A percentile compares a stretch with the other conserved stretches of the same genome.
These are phyloP conservation scores for Exophiala xenobiotica DNA, from an alignment of 2,329 filamentous ascomycete genomes.

Conservation along the genomic window DNA sequence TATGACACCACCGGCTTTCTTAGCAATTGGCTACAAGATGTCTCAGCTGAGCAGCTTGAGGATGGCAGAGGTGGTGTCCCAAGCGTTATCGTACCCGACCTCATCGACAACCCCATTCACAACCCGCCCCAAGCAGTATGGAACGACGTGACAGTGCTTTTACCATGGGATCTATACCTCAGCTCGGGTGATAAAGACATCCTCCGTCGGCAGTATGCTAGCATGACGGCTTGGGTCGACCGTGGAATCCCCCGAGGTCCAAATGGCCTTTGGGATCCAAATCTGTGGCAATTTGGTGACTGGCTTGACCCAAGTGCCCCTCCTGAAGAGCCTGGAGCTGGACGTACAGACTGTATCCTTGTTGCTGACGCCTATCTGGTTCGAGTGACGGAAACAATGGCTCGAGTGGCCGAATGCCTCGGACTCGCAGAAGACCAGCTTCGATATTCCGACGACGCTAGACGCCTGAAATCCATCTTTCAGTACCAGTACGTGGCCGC, in stretches of 20 bases:
- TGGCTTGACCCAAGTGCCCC: conserved; percentile 45
- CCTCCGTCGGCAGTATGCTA: conserved; percentile 38
- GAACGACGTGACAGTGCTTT: conserved; percentile 41
- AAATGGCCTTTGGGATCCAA: conserved; percentile 38
- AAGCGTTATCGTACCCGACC: conserved; percentile 36
- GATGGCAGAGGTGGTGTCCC: conserved; percentile 30
- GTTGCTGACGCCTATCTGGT: conserved; percentile 44
- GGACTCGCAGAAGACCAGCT: conserved; percentile 26
- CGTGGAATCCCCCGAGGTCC: conserved; percentile 35
- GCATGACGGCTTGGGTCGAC: conserved; percentile 41
- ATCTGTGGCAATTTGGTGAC: conserved; percentile 40
- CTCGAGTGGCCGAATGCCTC: conserved; percentile 33
- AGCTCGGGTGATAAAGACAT: conserved; percentile 38
- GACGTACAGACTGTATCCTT: conserved; percentile 36
- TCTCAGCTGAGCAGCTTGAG: conserved; percentile 39
- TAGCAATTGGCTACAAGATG: conserved; percentile 51
- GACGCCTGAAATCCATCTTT: conserved; percentile 32
- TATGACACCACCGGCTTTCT: conserved; percentile 56
- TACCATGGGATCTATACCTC: conserved; percentile 39
- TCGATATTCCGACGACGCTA: conserved; percentile 29
- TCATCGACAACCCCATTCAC: conserved; percentile 12
- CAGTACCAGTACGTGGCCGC: conserved; percentile 35
- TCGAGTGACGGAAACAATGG: conserved; percentile 36
- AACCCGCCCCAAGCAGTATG: conserved; percentile 38
- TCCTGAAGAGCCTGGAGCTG: conserved; percentile 35